Evolutionary conservation across 768 basidiomycete species (phyloP), one percentile per base, ranked within the genome.

Genomic region (Termitomyces sp.): DNA sequence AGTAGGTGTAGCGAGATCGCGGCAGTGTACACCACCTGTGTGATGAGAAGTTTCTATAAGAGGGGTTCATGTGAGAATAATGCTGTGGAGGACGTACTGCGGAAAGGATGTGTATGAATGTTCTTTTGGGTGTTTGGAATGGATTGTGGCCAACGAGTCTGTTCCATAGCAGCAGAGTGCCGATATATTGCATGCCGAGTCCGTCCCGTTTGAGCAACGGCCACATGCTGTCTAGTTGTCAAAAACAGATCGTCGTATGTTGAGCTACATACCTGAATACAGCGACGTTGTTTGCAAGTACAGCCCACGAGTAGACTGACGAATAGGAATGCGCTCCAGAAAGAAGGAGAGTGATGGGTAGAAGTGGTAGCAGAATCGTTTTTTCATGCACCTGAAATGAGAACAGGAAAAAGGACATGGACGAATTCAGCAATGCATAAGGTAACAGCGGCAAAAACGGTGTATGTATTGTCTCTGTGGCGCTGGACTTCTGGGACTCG

Each of bases 301-400:
- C 82, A 3, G 88, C 89, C 80, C 89, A 86, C 59, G 85, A 83
- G 76, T 86, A 92, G 5, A 81, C 76, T 1, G 83, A 73, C 36
- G 87, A 86, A 61, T 82, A 80, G 2, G 79, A 66, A n/a, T 75
- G 74, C 0, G 82, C 78, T 50, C 76, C 81, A 5, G 79, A 88
- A 57, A 96, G 79, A 15, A 96, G 78, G 17, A 98, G 78, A 0
- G 88, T 92, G 34, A 95, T 77, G 0, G 96, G 96, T 64, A 98
- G 72, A 25, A 98, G 78, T 3, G 95, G 94, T 1, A 98, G 70
- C 17, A 97, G 71, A 45, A 98, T 91, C 3, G 89, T 88, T 79
- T 97, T 98, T 73, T 98, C 96, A 72, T 97, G 96, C 43, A 96
- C 95, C 69, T 97, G 95, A 74, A 96, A 96, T 6, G 94, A 95